Percentiles rank a stretch among this genome's conserved stretches.
Conservation (phyloP, 331 rosid genomes). For the Malus hybrid region DNA sequence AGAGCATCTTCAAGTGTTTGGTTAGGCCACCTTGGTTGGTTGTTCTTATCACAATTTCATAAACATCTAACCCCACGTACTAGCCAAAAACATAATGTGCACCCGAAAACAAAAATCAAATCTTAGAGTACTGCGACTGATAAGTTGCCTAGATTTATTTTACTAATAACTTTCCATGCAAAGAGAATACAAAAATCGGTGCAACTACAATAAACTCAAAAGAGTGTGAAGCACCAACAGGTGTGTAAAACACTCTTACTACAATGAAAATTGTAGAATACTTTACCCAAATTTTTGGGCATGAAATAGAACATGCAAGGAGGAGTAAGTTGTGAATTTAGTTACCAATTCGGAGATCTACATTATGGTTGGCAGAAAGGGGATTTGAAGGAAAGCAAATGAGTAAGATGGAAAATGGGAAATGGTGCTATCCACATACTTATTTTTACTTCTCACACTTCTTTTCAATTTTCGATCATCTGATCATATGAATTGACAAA, state of each 20-base stretch:
- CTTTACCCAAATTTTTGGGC: neutral
- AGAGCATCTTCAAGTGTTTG: neutral
- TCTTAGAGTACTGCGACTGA: neutral
- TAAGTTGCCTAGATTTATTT: neutral
- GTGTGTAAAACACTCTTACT: neutral
- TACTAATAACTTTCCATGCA: no score
- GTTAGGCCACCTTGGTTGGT: neutral
- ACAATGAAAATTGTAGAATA: neutral
- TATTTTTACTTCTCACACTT: no score
- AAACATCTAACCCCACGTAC: neutral
- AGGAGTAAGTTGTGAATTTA: neutral
- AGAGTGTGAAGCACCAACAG: neutral
- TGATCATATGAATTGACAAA: no score
- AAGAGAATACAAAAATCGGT: no score
- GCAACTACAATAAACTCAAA: neutral
- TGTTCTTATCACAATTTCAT: neutral
- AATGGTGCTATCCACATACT: fast-evolving
- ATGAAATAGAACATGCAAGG: neutral
- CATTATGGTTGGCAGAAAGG: neutral
- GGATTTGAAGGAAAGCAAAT: neutral
- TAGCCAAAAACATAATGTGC: neutral
- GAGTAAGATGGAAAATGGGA: neutral
- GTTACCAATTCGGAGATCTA: neutral
- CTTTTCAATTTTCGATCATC: no score
- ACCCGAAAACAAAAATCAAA: neutral